Evolutionary conservation across 192 early-diverging fungal species (phyloP), one percentile per base, ranked within the genome.

Genomic region (Funneliformis geosporum): DNA sequence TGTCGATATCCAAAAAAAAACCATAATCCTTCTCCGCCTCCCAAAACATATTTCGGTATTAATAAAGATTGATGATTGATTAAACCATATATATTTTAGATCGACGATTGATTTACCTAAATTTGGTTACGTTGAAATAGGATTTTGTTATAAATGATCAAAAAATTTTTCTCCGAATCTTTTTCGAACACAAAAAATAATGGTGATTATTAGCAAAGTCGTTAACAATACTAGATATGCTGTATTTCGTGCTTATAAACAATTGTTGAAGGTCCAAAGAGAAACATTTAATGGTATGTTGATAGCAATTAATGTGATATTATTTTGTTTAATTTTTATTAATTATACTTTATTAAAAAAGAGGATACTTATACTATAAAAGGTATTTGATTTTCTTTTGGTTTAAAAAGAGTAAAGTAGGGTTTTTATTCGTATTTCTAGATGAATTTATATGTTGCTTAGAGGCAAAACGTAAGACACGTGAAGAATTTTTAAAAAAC

Each of bases 401-500:
- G 21, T 55, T 21, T 6, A 18, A 64, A 28, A 10, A 28, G 14
- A 64, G n/a, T n/a, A 27, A 28, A 11, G 9, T 28, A 60, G 16
- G 33, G 33, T n/a, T 12, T 2, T 64, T 28, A n/a, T n/a, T n/a
- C n/a, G n/a, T 64, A 64, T 27, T 64, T 64, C 61, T 64, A 33
- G 0, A 33, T 33, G 33, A 2, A 25, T 23, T n/a, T 25, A 64
- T 69, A 42, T 16, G 18, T 42, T 18, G 5, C 16, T 28, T 50
- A 72, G 70, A 72, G 16, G 70, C 70, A 72, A 50, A n/a, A 47
- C 21, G 44, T 25, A 50, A 44, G 27, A 72, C 70, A 72, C 12
- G 28, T 44, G 27, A 72, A 50, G 44, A 72, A 72, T 72, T 72
- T 72, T n/a, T 23, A 33, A 72, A 72, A 50, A 72, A 72, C 27